Evolutionary conservation across 2,329 filamentous ascomycete species (phyloP), one percentile per base, ranked within the genome.

Genomic region (Nemania sp.): DNA sequence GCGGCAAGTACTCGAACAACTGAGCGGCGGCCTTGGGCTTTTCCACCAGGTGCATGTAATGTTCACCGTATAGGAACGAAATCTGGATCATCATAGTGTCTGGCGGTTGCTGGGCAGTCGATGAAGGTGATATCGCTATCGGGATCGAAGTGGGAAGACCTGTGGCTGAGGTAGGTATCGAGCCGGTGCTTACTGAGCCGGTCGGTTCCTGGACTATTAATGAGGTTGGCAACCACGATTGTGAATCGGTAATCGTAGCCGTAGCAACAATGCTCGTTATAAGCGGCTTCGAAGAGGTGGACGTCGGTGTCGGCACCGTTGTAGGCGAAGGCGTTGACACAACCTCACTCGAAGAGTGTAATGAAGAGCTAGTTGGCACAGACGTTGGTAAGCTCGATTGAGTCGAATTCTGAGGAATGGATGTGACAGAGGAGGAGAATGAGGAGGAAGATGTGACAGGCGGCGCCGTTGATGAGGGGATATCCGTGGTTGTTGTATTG

Each of bases 11-110:
- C 48, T 82, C 75, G 76, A 97, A 96, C 66, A 99, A 90, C 72
- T 97, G 93, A 33, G 84, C 84, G 5, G 90, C 88, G 15, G 91
- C 89, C 60, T 86, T 79, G 12, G 84, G 78, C 58, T 88, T 84
- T 19, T 76, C 77, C 9, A 88, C 86, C 23, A 97, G 89, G 68
- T 95, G 96, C 7, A 81, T 75, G 71, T 94, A 99, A 75, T 95
- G 93, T 63, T 96, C 80, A 1, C 83, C 81, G 66, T 85, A 88
- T 47, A 83, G 77, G 80, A 97, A 97, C 28, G 89, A 94, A 59
- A 97, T 80, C 69, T 96, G 91, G 62, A 96, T 86, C 63, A 89
- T 73, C 3, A 83, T 84, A 1, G 82, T 84, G 62, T 89, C 88
- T 3, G 78, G 73, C 0, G 90, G 88, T 15, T 78, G 70, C 4